A percentile compares a stretch with the other conserved stretches of the same genome.
These are phyloP conservation scores for Ustilago shanxiensis DNA, from an alignment of 1,284 basidiomycete genomes.

Conservation along the genomic window DNA sequence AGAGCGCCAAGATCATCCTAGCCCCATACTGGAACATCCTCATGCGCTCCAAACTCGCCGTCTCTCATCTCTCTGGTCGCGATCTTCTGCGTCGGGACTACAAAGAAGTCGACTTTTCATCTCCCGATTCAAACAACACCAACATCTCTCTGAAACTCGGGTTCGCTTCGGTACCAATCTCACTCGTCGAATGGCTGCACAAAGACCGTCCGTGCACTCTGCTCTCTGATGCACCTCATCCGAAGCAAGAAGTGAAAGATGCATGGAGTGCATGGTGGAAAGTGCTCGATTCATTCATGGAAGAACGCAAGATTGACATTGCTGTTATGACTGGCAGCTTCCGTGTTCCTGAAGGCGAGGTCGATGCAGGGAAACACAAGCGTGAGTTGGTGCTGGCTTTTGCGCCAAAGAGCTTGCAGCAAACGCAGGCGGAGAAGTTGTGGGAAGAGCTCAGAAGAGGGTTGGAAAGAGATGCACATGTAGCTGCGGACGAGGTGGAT, in stretches of 20 bases:
- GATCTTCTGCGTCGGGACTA: conserved; percentile 91
- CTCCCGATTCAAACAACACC: background rate
- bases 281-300: conserved; percentile 51
- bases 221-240: conserved; percentile 19
- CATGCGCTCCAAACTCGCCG: conserved; percentile 76
- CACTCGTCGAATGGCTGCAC: conserved; percentile 57
- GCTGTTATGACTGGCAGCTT: conserved; percentile 60
- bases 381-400: conserved; percentile 58
- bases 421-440: conserved; percentile 36
- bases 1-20: conserved; percentile 51
- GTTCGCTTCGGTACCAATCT: conserved; percentile 57
- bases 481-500: conserved; percentile 17
- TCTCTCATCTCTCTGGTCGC: conserved; percentile 78
- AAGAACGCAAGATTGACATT: conserved; percentile 51
- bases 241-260: conserved; percentile 34
- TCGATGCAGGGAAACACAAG: conserved; percentile 54
- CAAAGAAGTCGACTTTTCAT: conserved; percentile 74
- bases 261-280: conserved; percentile 62
- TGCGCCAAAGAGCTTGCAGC: conserved; percentile 21
- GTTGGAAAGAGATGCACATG: conserved; percentile 28
- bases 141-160: conserved; percentile 44
- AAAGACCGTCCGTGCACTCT: conserved; percentile 29
- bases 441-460: conserved; percentile 31
- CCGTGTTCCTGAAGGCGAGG: conserved; percentile 42
- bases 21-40: conserved; percentile 74